These are phyloP conservation scores for Stenocarpella maydis DNA, from an alignment of 2,329 filamentous ascomycete genomes.

Conservation along the genomic window DNA sequence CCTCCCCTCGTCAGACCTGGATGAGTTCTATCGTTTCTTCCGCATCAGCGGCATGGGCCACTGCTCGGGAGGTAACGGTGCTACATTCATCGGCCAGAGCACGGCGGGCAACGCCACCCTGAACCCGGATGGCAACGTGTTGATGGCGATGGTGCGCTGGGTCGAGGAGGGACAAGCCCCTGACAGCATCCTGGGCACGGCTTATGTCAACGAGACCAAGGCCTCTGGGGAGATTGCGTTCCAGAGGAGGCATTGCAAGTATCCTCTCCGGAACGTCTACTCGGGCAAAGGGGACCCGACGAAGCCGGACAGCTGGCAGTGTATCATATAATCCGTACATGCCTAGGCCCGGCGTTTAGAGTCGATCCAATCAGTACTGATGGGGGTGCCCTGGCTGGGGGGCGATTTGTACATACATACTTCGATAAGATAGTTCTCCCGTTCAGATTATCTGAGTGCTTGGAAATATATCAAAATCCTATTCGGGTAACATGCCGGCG, in stretches of 20 bases:
- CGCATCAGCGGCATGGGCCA: conserved; percentile 61
- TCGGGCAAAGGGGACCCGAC: conserved; percentile 41
- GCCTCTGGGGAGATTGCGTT: conserved; percentile 40
- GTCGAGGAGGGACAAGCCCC: conserved; percentile 53
- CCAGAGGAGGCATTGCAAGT: conserved; percentile 47
- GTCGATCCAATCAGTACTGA: too few species aligned
- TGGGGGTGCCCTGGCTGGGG: not conserved
- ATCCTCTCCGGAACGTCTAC: conserved; percentile 46
- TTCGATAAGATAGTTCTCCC: not conserved
- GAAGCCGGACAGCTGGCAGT: conserved; percentile 43
- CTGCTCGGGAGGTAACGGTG: conserved; percentile 55
- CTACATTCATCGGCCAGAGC: conserved; percentile 44
- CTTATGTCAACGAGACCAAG: conserved; percentile 43
- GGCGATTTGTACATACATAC: not conserved
- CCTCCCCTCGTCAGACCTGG: conserved; percentile 44
- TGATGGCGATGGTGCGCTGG: conserved; percentile 56
- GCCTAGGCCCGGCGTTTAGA: too few species aligned
- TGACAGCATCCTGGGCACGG: conserved; percentile 47
- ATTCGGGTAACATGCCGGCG: too few species aligned
- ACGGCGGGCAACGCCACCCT: conserved; percentile 39
- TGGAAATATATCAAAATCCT: not conserved
- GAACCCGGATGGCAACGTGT: conserved; percentile 51
- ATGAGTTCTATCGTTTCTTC: conserved; percentile 60
- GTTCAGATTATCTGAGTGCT: not conserved
- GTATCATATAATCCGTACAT: too few species aligned